Evolutionary conservation across 2,329 filamentous ascomycete species (phyloP), one percentile per base, ranked within the genome.

Genomic region (Lasiodiplodia theobromae): DNA sequence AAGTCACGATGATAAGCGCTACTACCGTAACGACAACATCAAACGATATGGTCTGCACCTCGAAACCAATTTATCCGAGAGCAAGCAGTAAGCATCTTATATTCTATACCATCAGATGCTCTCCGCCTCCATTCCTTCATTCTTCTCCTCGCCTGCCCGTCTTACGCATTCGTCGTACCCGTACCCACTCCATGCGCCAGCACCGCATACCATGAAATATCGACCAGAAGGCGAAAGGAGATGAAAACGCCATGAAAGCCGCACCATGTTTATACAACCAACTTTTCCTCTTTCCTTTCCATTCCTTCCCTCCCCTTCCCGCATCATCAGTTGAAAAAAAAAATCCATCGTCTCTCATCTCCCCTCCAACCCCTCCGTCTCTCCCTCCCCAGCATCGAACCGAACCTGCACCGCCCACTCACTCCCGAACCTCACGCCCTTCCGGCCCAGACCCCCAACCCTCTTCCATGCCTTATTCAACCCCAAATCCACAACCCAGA

Each of bases 401-500:
- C 80, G 78, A 80, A 96, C 87, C 73, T 91, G 89, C 16, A 96
- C 85, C 71, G 96, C 89, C 95, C 95, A 98, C 72, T 90, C 88
- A 69, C 90, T 89, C 28, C 93, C 93, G 83, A 97, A 98, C 74
- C 94, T 93, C 68, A 97, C 91, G 0, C 94, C 94, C 72, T 92
- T 90, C 23, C 94, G 88, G 63, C 93, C 88, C 76, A 92, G 90
- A 4, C 92, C 93, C 2, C 92, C 92, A 0, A 92, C 92, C 77
- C 93, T 93, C 76, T 91, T 91, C 91, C 94, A 96, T 3, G 94
- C 92, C 4, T 91, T 88, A 69, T 92, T 90, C 16, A 97, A 87
- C 0, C 96, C 95, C 72, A 97, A 91, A 77, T 99, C 96, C 2
- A 91, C 93, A 14, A 98, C 88, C 76, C 89, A 92, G 1, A 98